Evolutionary conservation across 257 asterid species (phyloP).

Genomic region (Gentiana straminea): DNA sequence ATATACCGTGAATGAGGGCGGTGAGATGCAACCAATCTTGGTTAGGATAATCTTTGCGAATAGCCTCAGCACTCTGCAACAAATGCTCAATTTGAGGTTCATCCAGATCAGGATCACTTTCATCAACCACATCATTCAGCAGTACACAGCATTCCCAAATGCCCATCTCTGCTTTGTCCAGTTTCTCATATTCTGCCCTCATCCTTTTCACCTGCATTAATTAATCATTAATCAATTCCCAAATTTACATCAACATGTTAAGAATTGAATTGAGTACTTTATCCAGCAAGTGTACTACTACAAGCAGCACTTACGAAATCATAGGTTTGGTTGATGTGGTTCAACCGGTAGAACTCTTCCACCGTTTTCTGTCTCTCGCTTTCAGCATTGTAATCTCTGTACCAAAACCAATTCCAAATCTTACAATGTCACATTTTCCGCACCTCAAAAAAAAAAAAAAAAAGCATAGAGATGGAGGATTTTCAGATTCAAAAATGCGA

Average conservation of each 20-base stretch:
- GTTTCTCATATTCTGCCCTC: slow-evolving; percentile 21
- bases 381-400: slow-evolving; percentile 55
- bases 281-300: too few species aligned
- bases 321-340: slow-evolving; percentile 58
- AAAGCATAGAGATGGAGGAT: neutral
- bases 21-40: slow-evolving; percentile 34
- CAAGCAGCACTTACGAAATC: slow-evolving; percentile 34
- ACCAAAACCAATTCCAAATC: neutral
- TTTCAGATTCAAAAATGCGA: neutral
- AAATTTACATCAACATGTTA: too few species aligned
- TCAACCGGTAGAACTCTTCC: slow-evolving; percentile 56
- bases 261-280: neutral
- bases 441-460: rapidly evolving
- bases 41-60: slow-evolving; percentile 27
- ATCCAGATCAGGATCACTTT: slow-evolving; percentile 33
- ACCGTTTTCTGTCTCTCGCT: slow-evolving; percentile 54
- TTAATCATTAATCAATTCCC: neutral
- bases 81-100: slow-evolving; percentile 33
- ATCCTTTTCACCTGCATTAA: slow-evolving; percentile 19
- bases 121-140: slow-evolving; percentile 30
- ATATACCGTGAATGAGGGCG: slow-evolving; percentile 29
- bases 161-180: slow-evolving; percentile 26
- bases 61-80: slow-evolving; percentile 29
- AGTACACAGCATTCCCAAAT: slow-evolving; percentile 38
- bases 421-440: neutral